A percentile compares a stretch with the other conserved stretches of the same genome.
Evolutionary conservation across 805 yeast genomes (phyloP).

Genomic region (Zygosaccharomyces siamensis): DNA sequence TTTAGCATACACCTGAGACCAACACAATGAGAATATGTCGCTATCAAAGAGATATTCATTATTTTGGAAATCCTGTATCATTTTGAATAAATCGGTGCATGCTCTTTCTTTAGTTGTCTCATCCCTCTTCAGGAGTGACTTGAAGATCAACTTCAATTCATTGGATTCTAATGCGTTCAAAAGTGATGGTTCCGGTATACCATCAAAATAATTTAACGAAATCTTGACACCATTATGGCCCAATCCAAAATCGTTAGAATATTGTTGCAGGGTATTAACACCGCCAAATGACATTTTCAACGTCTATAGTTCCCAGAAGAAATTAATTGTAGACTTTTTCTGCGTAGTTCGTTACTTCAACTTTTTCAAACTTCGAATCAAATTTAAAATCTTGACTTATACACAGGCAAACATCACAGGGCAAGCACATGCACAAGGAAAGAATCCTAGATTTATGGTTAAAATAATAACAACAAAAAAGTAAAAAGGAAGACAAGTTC

Average conservation of each 20-base stretch:
- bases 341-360: not conserved
- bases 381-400: too few species aligned
- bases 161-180: slow-evolving; percentile 41
- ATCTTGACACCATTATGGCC: slow-evolving; percentile 48
- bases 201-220: slow-evolving; percentile 70
- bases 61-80: slow-evolving; percentile 25
- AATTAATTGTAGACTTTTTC: not conserved
- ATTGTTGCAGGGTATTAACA: slow-evolving; percentile 26
- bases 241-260: slow-evolving; percentile 30
- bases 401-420: too few species aligned
- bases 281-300: slow-evolving; percentile 30
- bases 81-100: slow-evolving; percentile 46
- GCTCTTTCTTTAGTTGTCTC: slow-evolving; percentile 83
- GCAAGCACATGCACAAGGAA: too few species aligned
- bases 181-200: slow-evolving; percentile 64
- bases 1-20: slow-evolving; percentile 82
- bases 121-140: slow-evolving; percentile 71
- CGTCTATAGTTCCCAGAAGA: not conserved
- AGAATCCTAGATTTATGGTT: too few species aligned
- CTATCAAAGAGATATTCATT: slow-evolving; percentile 37
- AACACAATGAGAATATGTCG: slow-evolving; percentile 52
- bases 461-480: too few species aligned
- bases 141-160: slow-evolving; percentile 57
- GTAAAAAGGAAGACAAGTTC: too few species aligned
- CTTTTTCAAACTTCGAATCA: not conserved